Evolutionary conservation across 345 rosid genomes (phyloP), one percentile per base, ranked within the genome.

Genomic region (Arabis hirsuta): DNA sequence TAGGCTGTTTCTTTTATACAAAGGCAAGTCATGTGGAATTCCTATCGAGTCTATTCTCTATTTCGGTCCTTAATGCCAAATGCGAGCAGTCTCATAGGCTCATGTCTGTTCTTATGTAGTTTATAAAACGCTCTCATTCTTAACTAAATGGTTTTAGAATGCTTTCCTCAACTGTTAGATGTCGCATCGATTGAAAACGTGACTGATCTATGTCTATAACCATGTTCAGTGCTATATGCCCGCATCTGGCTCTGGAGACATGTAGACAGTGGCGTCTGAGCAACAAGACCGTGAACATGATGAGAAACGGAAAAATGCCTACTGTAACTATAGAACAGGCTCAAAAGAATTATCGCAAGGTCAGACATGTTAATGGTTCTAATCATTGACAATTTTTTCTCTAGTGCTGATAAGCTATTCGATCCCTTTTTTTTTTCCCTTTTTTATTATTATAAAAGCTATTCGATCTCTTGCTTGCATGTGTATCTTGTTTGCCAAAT

Each of bases 211-310:
- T 65, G 72, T 58, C 65, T 70, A 10, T 58, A 36, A 34, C 79
- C 3, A 29, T 65, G 8, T 78, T 32, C 83, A 95, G 99, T 84
- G 99, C 97, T 71, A 82, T 90, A 29, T 95, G 94, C 79, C 99
- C 99, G n/a, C 82, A 90, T 78, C 77, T 95, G 85, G 99, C 97
- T 67, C 64, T 95, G 79, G 99, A 95, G 81, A 91, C 99, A 42
- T 91, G 96, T 48, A 91, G 99, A 36, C 99, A 95, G 58, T 95
- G 99, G 99, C 99, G 99, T 46, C 72, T 95, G 84, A 95, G 96
- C 83, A 81, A 45, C 73, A 95, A 88, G 83, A 95, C 99, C 13
- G 97, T 95, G 64, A 95, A 91, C 81, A 74, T 95, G 87, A 95
- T 95, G 99, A 84, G 96, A 72, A 91, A 87, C 58, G 97, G 99